Percentiles rank a stretch among this genome's conserved stretches.
Conservation (phyloP, 495 filamentous ascomycete genomes). For the Paragyromitra xinjiangensis region DNA sequence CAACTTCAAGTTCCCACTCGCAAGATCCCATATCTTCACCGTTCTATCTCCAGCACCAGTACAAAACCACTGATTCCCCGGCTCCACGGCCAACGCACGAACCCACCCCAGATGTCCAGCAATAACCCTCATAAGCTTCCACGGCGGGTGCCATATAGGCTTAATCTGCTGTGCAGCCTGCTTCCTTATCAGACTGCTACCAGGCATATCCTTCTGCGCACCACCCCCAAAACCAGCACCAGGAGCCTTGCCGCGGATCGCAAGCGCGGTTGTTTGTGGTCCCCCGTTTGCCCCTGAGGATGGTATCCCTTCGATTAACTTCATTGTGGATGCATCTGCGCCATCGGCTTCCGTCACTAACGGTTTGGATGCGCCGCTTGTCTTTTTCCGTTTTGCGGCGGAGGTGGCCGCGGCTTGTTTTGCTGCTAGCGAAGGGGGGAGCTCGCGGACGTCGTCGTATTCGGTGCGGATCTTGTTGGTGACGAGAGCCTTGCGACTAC, state of each 20-base stretch:
- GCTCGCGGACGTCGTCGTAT: conserved; percentile 80
- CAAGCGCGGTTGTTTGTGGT: conserved; percentile 69
- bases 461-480: conserved; percentile 69
- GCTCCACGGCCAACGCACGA: conserved; percentile 86
- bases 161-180: conserved; percentile 70
- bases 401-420: conserved; percentile 77
- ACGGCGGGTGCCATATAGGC: conserved; percentile 95
- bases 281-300: conserved; percentile 60
- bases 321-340: conserved; percentile 69
- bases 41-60: conserved; percentile 95
- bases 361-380: conserved; percentile 57
- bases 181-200: conserved; percentile 58
- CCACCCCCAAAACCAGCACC: conserved; percentile 60
- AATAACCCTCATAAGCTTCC: conserved; percentile 98
- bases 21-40: conserved; percentile 99
- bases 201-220: conserved; percentile 63
- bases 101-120: conserved; percentile 98
- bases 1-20: conserved; percentile 78
- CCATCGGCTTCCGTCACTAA: conserved; percentile 61
- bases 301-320: conserved; percentile 73
- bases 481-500: conserved; percentile 52
- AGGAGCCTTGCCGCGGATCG: conserved; percentile 59
- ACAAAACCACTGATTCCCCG: conserved; percentile 97
- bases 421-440: conserved; percentile 84
- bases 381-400: conserved; percentile 65